phyloP scores from a whole-genome alignment of 257 asterid species.

The Ilex asprella region DNA sequence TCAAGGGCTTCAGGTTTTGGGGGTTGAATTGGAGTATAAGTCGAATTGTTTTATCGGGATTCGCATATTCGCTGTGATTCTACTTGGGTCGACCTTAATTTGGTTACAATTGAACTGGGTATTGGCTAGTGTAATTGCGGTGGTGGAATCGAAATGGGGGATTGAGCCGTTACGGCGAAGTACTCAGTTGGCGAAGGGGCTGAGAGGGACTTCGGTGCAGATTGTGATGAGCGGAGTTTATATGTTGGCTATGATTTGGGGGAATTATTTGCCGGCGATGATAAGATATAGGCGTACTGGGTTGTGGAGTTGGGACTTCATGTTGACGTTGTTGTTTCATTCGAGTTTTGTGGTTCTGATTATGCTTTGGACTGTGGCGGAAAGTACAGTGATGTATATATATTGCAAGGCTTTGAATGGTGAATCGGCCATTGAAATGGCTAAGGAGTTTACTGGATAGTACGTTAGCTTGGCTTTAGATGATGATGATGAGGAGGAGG shows the following conservation, averaged over 20 bases:
- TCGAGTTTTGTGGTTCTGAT: conserved; percentile 28
- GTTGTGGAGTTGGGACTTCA: conserved; percentile 48
- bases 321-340: conserved; percentile 31
- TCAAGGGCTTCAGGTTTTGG: conserved; percentile 17
- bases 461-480: conserved; percentile 64
- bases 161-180: conserved; percentile 50
- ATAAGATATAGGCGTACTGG: conserved; percentile 20
- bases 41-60: conserved; percentile 13
- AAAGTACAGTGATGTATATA: conserved; percentile 37
- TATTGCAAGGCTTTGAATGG: conserved; percentile 69
- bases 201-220: conserved; percentile 30
- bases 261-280: conserved; percentile 15
- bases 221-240: conserved; percentile 10
- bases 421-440: conserved; percentile 76
- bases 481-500: conserved; percentile 61
- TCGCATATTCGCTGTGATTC: background rate
- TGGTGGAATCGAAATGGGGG: conserved; percentile 66
- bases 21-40: conserved; percentile 28
- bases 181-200: conserved; percentile 43
- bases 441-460: conserved; percentile 69
- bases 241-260: conserved; percentile 19
- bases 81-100: conserved; percentile 12
- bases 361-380: conserved; percentile 33
- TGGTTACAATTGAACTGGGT: conserved; percentile 41
- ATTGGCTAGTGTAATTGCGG: conserved; percentile 39